Base-by-base conservation (phyloP, 371 early-diverging fungal genomes). In the Lichtheimia ornata region DNA sequence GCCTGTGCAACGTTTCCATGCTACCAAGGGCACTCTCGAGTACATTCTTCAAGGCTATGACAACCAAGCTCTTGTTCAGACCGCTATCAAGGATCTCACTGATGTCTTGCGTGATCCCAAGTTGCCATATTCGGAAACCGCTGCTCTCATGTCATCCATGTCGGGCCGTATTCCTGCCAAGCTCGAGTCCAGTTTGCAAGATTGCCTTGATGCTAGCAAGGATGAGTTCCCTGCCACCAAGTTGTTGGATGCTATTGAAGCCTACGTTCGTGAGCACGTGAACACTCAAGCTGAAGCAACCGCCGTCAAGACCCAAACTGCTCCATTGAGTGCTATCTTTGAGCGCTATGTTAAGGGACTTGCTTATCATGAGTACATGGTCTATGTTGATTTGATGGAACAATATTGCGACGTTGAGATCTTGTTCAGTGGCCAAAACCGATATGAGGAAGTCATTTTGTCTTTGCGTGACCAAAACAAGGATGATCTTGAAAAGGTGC, bases 21-120 rank as follows among this genome's bases (percentile, higher is more conserved):
- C 87, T 49, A 67, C 85, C 59, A 83, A 81, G 62, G 62, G 73
- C 24, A 71, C 79, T 40, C 75, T 96, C 30, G 89, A 92, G 55
- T 81, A 85, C 54, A 86, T 96, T 18, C 81, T 97, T 53, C 89
- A 91, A 58, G 98, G 98, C 27, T 98, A 92, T 72, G 95, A 95
- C 68, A 87, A 87, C 69, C 86, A 89, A 53, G 86, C 82, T 22
- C 74, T 91, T 71, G 69, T 88, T 41, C 72, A 83, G 56, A 69
- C 86, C 43, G 85, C 89, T 27, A 80, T 93, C 72, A 87, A 91
- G 76, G 81, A 88, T 50, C 74, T 96, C 50, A 68, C 88, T 40
- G 93, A 90, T 60, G 76, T 91, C 3, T 77, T 96, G 63, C 83
- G 84, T 58, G 82, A 90, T 64, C 85, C 87, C 2, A 90, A 93